Percentiles rank a stretch among this genome's conserved stretches.
Conservation (phyloP, 1,139 yeast species). For the Ogataea hybrid region DNA sequence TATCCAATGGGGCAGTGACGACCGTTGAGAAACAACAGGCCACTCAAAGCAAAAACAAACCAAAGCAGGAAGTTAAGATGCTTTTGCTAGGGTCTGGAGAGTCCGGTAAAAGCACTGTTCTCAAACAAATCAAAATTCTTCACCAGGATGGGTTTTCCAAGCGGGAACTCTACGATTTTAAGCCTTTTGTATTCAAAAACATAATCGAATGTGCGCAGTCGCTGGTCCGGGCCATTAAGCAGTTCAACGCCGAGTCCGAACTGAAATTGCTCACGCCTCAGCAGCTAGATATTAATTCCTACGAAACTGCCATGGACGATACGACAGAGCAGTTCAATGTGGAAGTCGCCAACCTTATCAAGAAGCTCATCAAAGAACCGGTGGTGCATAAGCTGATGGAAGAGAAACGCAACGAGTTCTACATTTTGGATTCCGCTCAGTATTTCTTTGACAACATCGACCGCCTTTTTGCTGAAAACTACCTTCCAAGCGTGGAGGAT, state of each 20-base stretch:
- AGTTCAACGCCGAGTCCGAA: slow-evolving; percentile 47
- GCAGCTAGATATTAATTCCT: slow-evolving; percentile 33
- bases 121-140: slow-evolving; percentile 71
- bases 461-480: slow-evolving; percentile 59
- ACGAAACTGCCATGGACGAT: slow-evolving; percentile 28
- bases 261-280: slow-evolving; percentile 34
- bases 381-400: slow-evolving; percentile 57
- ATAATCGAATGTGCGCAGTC: slow-evolving; percentile 64
- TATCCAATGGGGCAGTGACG: neutral
- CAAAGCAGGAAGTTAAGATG: slow-evolving; percentile 49
- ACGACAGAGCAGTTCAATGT: slow-evolving; percentile 38
- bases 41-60: slow-evolving; percentile 10
- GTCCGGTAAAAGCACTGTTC: slow-evolving; percentile 73
- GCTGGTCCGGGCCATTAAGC: slow-evolving; percentile 55
- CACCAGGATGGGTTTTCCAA: slow-evolving; percentile 68
- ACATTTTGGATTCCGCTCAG: slow-evolving; percentile 82
- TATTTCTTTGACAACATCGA: slow-evolving; percentile 72
- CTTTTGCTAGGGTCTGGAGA: slow-evolving; percentile 76
- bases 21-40: neutral
- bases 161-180: slow-evolving; percentile 63
- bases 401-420: slow-evolving; percentile 69
- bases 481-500: slow-evolving; percentile 73
- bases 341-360: slow-evolving; percentile 44
- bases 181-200: slow-evolving; percentile 68
- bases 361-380: slow-evolving; percentile 54